These are phyloP conservation scores for Peronosclerospora sorghi DNA, from an alignment of 352 stramenopile species.

Conservation along the genomic window DNA sequence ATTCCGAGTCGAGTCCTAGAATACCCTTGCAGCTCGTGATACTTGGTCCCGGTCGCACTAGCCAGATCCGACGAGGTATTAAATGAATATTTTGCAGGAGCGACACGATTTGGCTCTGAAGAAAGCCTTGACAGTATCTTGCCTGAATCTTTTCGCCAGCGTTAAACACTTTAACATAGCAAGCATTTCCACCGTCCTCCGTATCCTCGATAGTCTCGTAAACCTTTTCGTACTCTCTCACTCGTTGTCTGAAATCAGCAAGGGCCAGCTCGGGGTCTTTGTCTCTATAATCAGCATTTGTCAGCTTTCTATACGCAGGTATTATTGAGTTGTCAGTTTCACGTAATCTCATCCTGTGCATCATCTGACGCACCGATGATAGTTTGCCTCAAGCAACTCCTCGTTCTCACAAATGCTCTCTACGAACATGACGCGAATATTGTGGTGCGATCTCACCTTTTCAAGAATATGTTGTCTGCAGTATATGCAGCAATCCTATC, in stretches of 20 bases:
- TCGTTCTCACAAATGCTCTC: constrained; percentile 92
- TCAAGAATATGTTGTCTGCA: constrained; percentile 45
- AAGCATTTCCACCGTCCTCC: constrained; percentile 61
- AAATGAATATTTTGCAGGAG: constrained; percentile 89
- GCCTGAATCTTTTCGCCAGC: constrained; percentile 87
- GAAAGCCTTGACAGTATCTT: constrained; percentile 75
- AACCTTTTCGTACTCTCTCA: constrained; percentile 88
- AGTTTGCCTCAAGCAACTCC: constrained; percentile 88
- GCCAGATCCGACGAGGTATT: constrained; percentile 80
- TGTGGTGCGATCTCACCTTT: constrained; percentile 46
- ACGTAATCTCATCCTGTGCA: constrained; percentile 1
- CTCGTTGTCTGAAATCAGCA: constrained; percentile 78
- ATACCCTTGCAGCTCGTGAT: constrained; percentile 68
- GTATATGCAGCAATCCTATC: neutral
- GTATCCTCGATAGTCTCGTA: constrained; percentile 89
- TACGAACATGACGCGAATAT: constrained; percentile 88
- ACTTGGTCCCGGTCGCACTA: constrained; percentile 80
- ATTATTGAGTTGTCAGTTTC: constrained; percentile 1
- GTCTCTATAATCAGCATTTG: constrained; percentile 86
- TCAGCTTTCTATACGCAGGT: constrained; percentile 38
- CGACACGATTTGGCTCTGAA: constrained; percentile 82
- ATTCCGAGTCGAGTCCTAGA: constrained; percentile 70
- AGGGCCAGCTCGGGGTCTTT: constrained; percentile 81
- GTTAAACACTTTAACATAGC: constrained; percentile 91
- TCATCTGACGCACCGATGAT: constrained; percentile 43